A percentile compares a stretch with the other conserved stretches of the same genome.
phyloP scores from a whole-genome alignment of 129 eudicot species.

The Centella asiatica region DNA sequence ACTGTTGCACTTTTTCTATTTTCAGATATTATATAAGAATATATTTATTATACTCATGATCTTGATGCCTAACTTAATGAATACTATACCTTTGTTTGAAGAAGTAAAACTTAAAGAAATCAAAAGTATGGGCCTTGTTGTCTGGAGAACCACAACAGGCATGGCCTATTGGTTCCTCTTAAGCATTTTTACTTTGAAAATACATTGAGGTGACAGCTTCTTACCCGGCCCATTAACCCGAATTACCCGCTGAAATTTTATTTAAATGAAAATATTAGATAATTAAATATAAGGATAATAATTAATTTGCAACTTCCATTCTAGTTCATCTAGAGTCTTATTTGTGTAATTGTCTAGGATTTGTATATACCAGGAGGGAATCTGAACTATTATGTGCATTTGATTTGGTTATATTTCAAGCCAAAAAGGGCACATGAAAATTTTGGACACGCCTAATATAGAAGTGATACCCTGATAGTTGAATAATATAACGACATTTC shows the following conservation, averaged over 20 bases:
- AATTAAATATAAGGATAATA: no score
- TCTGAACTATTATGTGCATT: no score
- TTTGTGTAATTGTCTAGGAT: no score
- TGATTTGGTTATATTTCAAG: no score
- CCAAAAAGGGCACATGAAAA: no score
- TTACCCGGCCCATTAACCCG: slow-evolving; percentile 14
- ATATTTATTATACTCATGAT: slow-evolving; percentile 15
- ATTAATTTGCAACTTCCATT: no score
- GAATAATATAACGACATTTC: no score
- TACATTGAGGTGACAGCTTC: slow-evolving; percentile 11
- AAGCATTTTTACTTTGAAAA: slow-evolving; percentile 27
- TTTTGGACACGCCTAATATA: no score
- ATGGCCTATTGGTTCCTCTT: slow-evolving; percentile 21
- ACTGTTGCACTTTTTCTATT: background rate
- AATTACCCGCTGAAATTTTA: background rate
- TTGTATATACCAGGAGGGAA: no score
- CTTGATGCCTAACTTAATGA: slow-evolving; percentile 59
- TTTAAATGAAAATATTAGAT: slow-evolving; percentile 1
- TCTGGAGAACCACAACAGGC: slow-evolving; percentile 33
- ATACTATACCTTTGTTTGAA: slow-evolving; percentile 61
- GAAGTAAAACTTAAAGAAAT: slow-evolving; percentile 46
- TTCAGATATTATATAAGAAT: background rate
- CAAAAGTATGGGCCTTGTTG: slow-evolving; percentile 62
- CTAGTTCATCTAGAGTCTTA: no score
- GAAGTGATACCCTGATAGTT: no score